Conservation (phyloP, 495 filamentous ascomycete species). For the Penicillium atrosanguineum region DNA sequence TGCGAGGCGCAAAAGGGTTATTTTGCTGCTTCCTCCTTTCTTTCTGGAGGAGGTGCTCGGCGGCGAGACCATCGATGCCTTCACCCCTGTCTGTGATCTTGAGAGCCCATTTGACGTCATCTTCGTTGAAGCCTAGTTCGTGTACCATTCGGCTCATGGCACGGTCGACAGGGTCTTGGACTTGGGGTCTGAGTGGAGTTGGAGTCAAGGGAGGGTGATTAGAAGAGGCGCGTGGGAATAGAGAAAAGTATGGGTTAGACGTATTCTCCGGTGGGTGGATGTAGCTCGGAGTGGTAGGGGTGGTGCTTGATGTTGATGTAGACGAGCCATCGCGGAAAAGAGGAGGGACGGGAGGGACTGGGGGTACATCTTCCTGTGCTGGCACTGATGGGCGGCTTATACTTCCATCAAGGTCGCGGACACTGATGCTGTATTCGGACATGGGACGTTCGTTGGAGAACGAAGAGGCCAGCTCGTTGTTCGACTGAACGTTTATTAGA, state of each 20-base stretch:
- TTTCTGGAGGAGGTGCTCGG: constrained; percentile 41
- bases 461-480: constrained; percentile 22
- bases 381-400: neutral
- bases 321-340: constrained; percentile 13
- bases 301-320: constrained; percentile 10
- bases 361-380: neutral
- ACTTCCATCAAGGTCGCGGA: constrained; percentile 31
- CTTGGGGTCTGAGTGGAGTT: constrained; percentile 33
- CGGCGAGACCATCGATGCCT: constrained; percentile 45
- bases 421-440: constrained; percentile 40
- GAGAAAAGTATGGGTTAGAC: constrained; percentile 3
- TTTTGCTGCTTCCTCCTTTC: constrained; percentile 35
- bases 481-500: constrained; percentile 22
- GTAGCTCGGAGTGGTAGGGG: constrained; percentile 13
- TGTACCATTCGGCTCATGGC: constrained; percentile 47
- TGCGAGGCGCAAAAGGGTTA: constrained; percentile 16
- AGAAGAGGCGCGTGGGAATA: constrained; percentile 1
- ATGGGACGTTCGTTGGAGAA: constrained; percentile 47
- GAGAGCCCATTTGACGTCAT: constrained; percentile 51
- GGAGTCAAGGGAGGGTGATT: constrained; percentile 12
- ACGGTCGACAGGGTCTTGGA: constrained; percentile 52
- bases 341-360: constrained; percentile 20
- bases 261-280: neutral
- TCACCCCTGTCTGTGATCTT: constrained; percentile 54
- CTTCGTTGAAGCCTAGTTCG: constrained; percentile 45